Percentiles rank a stretch among this genome's conserved stretches.
Evolutionary conservation across 1,284 basidiomycete genomes (phyloP).

Genomic region (Pterula multifida): DNA sequence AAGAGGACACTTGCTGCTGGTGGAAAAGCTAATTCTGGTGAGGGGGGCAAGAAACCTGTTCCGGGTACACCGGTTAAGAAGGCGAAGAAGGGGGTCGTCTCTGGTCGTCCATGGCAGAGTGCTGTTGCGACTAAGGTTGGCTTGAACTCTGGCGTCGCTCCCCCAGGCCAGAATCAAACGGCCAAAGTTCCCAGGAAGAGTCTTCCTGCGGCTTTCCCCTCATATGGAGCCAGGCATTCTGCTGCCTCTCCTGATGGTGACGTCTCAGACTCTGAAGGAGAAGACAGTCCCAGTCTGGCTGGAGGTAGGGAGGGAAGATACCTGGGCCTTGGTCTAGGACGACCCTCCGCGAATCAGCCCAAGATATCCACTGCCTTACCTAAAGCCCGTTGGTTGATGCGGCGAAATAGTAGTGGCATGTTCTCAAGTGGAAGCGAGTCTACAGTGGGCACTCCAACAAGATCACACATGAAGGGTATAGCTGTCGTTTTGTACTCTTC

Average conservation of each 20-base stretch:
- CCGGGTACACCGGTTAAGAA: slow-evolving; percentile 75
- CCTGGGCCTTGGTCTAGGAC: slow-evolving; percentile 54
- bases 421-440: slow-evolving; percentile 63
- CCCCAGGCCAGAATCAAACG: slow-evolving; percentile 37
- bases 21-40: slow-evolving; percentile 31
- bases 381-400: slow-evolving; percentile 48
- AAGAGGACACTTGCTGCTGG: slow-evolving; percentile 52
- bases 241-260: slow-evolving; percentile 21
- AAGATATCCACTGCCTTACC: slow-evolving; percentile 22
- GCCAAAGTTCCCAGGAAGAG: slow-evolving; percentile 55
- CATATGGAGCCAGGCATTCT: slow-evolving; percentile 18
- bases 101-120: slow-evolving; percentile 65
- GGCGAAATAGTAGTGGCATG: slow-evolving; percentile 65
- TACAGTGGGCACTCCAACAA: slow-evolving; percentile 51
- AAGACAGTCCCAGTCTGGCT: slow-evolving; percentile 37
- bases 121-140: slow-evolving; percentile 61
- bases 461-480: slow-evolving; percentile 14
- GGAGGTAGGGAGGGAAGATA: slow-evolving; percentile 36
- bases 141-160: slow-evolving; percentile 22
- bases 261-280: slow-evolving; percentile 33
- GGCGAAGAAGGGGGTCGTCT: slow-evolving; percentile 43
- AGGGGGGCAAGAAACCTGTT: slow-evolving; percentile 35
- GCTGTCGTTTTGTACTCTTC: slow-evolving; percentile 6
- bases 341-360: slow-evolving; percentile 25
- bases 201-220: slow-evolving; percentile 50